These are phyloP conservation scores for Tuber calosporum DNA, from an alignment of 495 filamentous ascomycete genomes.

Conservation along the genomic window DNA sequence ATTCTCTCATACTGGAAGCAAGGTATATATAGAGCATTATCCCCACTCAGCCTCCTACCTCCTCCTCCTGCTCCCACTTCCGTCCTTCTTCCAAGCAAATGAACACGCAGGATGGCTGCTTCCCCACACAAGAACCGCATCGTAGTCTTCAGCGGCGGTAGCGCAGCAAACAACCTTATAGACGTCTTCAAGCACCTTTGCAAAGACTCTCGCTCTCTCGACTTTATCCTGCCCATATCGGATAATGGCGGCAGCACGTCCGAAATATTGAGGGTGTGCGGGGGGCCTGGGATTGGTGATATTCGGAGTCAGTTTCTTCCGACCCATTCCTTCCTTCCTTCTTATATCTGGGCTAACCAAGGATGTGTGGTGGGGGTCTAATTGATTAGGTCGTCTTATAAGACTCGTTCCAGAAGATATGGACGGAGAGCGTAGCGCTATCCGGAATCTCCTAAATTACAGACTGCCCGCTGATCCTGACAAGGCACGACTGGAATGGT, in stretches of 20 bases:
- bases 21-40: not conserved
- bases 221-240: slow-evolving; percentile 75
- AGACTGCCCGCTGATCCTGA: slow-evolving; percentile 57
- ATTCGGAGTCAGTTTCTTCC: slow-evolving; percentile 61
- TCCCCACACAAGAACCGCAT: slow-evolving; percentile 49
- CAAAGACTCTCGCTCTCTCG: slow-evolving; percentile 57
- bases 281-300: slow-evolving; percentile 88
- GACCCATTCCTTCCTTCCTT: slow-evolving; percentile 9
- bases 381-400: slow-evolving; percentile 64
- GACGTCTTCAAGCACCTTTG: slow-evolving; percentile 76
- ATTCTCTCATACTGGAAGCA: not conserved
- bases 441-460: slow-evolving; percentile 78
- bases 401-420: slow-evolving; percentile 68
- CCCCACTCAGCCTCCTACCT: not conserved
- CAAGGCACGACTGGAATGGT: slow-evolving; percentile 63
- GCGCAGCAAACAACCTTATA: slow-evolving; percentile 86
- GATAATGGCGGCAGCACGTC: slow-evolving; percentile 92
- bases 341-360: slow-evolving; percentile 2
- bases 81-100: not conserved
- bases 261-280: slow-evolving; percentile 86
- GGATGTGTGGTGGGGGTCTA: slow-evolving; percentile 18
- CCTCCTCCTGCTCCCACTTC: not conserved
- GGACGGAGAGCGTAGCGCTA: slow-evolving; percentile 59
- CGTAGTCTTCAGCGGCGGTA: slow-evolving; percentile 81
- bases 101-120: not conserved